phyloP scores from a whole-genome alignment of 1,139 yeast species.

The Pichia sp. region DNA sequence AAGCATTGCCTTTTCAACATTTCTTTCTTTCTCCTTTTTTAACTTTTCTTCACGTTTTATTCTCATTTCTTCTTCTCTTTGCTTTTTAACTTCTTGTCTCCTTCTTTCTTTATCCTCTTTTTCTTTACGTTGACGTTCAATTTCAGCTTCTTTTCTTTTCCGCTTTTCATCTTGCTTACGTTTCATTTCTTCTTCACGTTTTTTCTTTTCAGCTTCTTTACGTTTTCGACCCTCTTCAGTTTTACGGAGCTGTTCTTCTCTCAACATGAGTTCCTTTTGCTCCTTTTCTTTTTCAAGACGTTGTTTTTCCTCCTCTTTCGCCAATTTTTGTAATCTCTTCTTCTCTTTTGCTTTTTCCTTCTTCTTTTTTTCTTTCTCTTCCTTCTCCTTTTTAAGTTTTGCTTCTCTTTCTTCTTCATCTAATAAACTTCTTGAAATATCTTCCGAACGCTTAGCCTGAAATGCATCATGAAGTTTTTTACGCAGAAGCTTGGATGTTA shows the following conservation, averaged over 20 bases:
- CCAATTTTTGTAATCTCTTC: conserved; percentile 60
- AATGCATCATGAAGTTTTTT: conserved; percentile 65
- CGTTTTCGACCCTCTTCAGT: conserved; percentile 51
- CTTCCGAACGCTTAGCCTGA: conserved; percentile 68
- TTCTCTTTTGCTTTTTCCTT: conserved; percentile 76
- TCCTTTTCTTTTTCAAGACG: conserved; percentile 58
- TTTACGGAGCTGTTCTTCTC: conserved; percentile 48
- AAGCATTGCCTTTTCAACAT: background rate
- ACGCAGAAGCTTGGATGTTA: conserved; percentile 69
- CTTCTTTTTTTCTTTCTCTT: conserved; percentile 63
- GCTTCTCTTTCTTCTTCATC: conserved; percentile 80
- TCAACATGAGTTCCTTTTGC: conserved; percentile 47
- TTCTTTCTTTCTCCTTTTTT: conserved; percentile 17
- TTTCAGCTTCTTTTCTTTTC: conserved; percentile 35
- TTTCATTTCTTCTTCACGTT: conserved; percentile 43
- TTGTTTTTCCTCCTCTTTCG: conserved; percentile 69
- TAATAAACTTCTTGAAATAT: conserved; percentile 62
- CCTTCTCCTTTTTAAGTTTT: conserved; percentile 60
- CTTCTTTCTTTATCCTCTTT: conserved; percentile 33
- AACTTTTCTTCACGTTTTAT: conserved; percentile 23
- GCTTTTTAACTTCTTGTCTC: conserved; percentile 23
- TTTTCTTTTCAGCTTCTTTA: conserved; percentile 44
- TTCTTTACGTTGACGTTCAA: conserved; percentile 37
- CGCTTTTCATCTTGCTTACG: conserved; percentile 36
- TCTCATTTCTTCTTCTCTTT: conserved; percentile 28